A percentile compares a stretch with the other conserved stretches of the same genome.
Evolutionary conservation across 345 rosid species (phyloP).

Genomic region (Nasturtium officinale): DNA sequence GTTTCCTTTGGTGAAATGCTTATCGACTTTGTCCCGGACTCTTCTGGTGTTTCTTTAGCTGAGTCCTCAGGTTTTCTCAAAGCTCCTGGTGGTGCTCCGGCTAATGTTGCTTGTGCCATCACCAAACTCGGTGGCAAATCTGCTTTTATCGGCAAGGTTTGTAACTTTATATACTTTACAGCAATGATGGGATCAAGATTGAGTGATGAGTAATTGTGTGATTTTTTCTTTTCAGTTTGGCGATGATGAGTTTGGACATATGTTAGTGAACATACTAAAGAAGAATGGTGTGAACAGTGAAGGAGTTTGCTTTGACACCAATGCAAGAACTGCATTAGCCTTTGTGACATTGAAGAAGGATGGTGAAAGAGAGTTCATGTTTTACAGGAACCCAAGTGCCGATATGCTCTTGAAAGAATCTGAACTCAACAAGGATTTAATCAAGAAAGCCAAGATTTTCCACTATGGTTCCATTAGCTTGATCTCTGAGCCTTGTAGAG

Average conservation of each 20-base stretch:
- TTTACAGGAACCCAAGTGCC: slow-evolving; percentile 75
- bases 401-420: slow-evolving; percentile 72
- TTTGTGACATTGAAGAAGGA: slow-evolving; percentile 62
- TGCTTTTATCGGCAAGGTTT: slow-evolving; percentile 71
- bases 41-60: slow-evolving; percentile 68
- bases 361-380: slow-evolving; percentile 78
- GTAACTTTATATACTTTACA: background rate
- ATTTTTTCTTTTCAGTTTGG: slow-evolving; percentile 49
- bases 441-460: slow-evolving; percentile 66
- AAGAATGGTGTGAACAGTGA: slow-evolving; percentile 57
- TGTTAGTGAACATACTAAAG: slow-evolving; percentile 64
- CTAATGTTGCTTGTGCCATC: slow-evolving; percentile 81
- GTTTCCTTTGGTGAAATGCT: slow-evolving; percentile 79
- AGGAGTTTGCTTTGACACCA: slow-evolving; percentile 58
- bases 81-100: slow-evolving; percentile 84
- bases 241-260: slow-evolving; percentile 77
- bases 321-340: slow-evolving; percentile 72
- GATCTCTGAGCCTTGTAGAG: slow-evolving; percentile 68
- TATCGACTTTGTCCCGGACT: slow-evolving; percentile 75
- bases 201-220: background rate
- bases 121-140: slow-evolving; percentile 65
- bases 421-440: slow-evolving; percentile 56
- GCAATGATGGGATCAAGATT: background rate
- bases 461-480: slow-evolving; percentile 78
- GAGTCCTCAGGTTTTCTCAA: slow-evolving; percentile 65